A percentile compares a stretch with the other conserved stretches of the same genome.
Conservation (phyloP, 148 eudicot species). For the Polygonum maritimum region DNA sequence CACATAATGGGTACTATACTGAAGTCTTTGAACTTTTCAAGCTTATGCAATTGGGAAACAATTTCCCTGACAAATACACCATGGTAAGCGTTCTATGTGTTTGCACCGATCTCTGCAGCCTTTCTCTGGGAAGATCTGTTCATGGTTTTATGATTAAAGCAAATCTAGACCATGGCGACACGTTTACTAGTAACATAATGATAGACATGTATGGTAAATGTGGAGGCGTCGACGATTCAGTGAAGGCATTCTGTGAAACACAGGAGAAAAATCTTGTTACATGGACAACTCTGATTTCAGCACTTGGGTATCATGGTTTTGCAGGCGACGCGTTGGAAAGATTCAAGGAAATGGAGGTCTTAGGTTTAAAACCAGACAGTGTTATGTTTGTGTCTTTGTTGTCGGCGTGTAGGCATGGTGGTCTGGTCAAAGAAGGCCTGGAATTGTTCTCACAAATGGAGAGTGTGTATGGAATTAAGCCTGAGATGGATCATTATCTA, state of each 20-base stretch:
- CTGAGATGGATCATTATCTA: constrained; percentile 63
- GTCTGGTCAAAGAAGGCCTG: constrained; percentile 56
- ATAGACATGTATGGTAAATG: constrained; percentile 81
- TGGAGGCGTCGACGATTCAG: constrained; percentile 46
- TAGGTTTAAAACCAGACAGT: constrained; percentile 44
- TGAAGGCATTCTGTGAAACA: constrained; percentile 37
- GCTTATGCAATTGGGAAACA: constrained; percentile 42
- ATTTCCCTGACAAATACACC: constrained; percentile 54
- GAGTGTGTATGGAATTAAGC: constrained; percentile 37
- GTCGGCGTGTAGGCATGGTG: constrained; percentile 70
- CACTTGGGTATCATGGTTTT: constrained; percentile 62
- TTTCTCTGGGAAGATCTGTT: constrained; percentile 53
- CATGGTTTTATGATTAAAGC: constrained; percentile 55
- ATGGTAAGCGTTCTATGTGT: constrained; percentile 46
- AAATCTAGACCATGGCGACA: constrained; percentile 32
- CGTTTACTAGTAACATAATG: constrained; percentile 50
- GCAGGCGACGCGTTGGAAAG: constrained; percentile 40
- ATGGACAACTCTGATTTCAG: constrained; percentile 57
- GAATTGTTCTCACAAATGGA: constrained; percentile 47
- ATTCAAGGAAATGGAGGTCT: constrained; percentile 49
- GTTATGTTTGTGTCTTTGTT: constrained; percentile 48
- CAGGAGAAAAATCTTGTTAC: constrained; percentile 42
- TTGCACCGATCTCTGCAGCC: constrained; percentile 48
- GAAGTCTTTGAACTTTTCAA: constrained; percentile 62
- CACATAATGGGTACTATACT: constrained; percentile 52